These are phyloP conservation scores for Turnera subulata DNA, from an alignment of 345 rosid species.

Conservation along the genomic window DNA sequence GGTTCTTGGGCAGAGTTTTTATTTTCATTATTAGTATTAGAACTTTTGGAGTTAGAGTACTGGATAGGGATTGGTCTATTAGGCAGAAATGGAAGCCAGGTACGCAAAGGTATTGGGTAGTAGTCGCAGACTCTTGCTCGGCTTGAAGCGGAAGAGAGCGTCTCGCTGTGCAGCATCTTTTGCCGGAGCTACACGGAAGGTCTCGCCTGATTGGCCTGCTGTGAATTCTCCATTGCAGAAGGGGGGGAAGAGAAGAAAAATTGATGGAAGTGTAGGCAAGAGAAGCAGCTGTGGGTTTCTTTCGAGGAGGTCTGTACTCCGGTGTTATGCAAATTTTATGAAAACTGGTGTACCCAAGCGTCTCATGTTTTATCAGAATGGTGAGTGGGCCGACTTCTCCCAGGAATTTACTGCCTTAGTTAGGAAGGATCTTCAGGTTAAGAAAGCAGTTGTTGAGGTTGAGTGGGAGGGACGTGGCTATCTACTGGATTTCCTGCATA, in stretches of 20 bases:
- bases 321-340: slow-evolving; percentile 61
- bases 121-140: slow-evolving; percentile 24
- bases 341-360: slow-evolving; percentile 66
- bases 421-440: slow-evolving; percentile 51
- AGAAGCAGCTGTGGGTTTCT: slow-evolving; percentile 14
- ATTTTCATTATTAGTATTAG: slow-evolving; percentile 28
- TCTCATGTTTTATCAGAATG: slow-evolving; percentile 66
- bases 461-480: slow-evolving; percentile 42
- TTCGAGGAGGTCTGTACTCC: slow-evolving; percentile 43
- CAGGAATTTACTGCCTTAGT: slow-evolving; percentile 32
- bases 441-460: slow-evolving; percentile 59
- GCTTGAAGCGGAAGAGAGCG: slow-evolving; percentile 51
- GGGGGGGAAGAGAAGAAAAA: slow-evolving; percentile 49
- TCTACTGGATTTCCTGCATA: slow-evolving; percentile 78
- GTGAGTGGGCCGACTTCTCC: slow-evolving; percentile 78
- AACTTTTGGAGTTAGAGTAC: slow-evolving; percentile 42
- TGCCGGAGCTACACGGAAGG: slow-evolving; percentile 35
- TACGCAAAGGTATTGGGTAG: slow-evolving; percentile 19
- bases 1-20: slow-evolving; percentile 28
- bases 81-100: slow-evolving; percentile 51
- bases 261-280: slow-evolving; percentile 31
- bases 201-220: slow-evolving; percentile 30
- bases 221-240: slow-evolving; percentile 21
- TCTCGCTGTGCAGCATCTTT: slow-evolving; percentile 29
- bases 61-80: slow-evolving; percentile 42